These are phyloP conservation scores for Ceratocystis ficicola DNA, from an alignment of 2,329 filamentous ascomycete species.

Conservation along the genomic window DNA sequence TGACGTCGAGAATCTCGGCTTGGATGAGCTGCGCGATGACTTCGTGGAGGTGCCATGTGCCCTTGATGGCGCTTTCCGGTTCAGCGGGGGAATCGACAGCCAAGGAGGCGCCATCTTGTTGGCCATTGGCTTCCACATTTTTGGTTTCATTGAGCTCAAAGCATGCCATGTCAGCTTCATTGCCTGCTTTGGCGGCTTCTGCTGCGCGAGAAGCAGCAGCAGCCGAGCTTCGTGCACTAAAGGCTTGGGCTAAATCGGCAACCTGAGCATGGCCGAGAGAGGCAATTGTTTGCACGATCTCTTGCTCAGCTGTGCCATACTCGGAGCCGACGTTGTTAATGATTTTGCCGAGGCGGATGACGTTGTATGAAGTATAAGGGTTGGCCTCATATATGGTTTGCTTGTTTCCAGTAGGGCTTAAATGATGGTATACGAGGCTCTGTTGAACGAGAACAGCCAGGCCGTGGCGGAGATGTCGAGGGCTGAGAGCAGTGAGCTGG, in stretches of 20 bases:
- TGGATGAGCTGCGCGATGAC: conserved; percentile 46
- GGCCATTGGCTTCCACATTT: conserved; percentile 29
- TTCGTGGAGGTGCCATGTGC: conserved; percentile 38
- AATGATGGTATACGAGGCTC: conserved; percentile 66
- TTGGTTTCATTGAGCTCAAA: conserved; percentile 17
- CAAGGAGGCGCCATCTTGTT: conserved; percentile 22
- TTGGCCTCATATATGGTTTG: conserved; percentile 76
- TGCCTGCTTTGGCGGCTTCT: conserved; percentile 24
- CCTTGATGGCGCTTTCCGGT: conserved; percentile 31
- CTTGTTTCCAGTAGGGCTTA: conserved; percentile 44
- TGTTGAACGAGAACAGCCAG: conserved; percentile 79
- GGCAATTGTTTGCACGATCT: conserved; percentile 62
- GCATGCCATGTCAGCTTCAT: conserved; percentile 16
- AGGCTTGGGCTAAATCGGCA: conserved; percentile 55
- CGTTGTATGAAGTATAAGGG: conserved; percentile 63
- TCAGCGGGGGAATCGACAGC: neutral
- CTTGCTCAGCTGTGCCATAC: conserved; percentile 61
- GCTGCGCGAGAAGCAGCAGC: conserved; percentile 25
- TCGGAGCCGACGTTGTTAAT: conserved; percentile 60
- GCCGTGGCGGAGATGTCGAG: conserved; percentile 67
- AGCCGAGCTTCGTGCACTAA: conserved; percentile 31
- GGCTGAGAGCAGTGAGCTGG: conserved; percentile 58
- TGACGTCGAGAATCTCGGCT: conserved; percentile 55
- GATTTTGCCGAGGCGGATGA: conserved; percentile 72
- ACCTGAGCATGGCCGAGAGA: conserved; percentile 66